Base-by-base conservation (phyloP, 2,329 filamentous ascomycete species). In the Hysterium pulicare region DNA sequence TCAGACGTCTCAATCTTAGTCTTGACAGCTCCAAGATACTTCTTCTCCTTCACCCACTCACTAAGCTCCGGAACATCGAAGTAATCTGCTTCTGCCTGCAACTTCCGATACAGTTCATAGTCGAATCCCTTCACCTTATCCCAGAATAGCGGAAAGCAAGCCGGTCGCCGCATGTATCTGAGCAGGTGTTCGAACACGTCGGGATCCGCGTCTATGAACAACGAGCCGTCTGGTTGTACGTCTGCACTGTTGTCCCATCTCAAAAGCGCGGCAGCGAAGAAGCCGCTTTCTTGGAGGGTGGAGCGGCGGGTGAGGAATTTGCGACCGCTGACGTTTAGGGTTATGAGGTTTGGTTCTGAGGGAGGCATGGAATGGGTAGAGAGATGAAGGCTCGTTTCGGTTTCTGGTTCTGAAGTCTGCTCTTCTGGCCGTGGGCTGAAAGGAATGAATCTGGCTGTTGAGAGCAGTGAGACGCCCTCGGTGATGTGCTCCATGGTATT, bases 91-190 rank as follows among this genome's bases (percentile, higher is more conserved):
- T 40, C 38, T 31, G 20, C 6, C 20, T 32, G 38, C 5, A 40
- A 17, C 6, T 13, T 3, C 5, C 21, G 13, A 40, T 40, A 40
- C 9, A 33, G 16, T 6, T 4, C 9, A 17, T 31, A 16, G 38
- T 40, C 24, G 21, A 26, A 24, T 5, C 38, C 38, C 32, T 33
- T 17, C 10, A 3, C 11, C 8, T 40, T 40, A n/a, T 30, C 17
- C 26, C 26, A 40, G 15, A 40, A 40, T 11, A 40, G 16, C 8
- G 38, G 38, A 32, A 40, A 32, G 21, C 16, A 17, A n/a, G 16
- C 15, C n/a, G 32, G 32, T 8, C 38, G 24, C 5, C 28, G 38
- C 10, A 40, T 16, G 20, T 31, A 40, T 10, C 26, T 10, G 13
- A 40, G 26, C 8, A 40, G 16, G 19, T 40, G 38, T 21, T 40